Conservation (phyloP, 2,329 filamentous ascomycete species). For the Pseudocercospora eumusae region DNA sequence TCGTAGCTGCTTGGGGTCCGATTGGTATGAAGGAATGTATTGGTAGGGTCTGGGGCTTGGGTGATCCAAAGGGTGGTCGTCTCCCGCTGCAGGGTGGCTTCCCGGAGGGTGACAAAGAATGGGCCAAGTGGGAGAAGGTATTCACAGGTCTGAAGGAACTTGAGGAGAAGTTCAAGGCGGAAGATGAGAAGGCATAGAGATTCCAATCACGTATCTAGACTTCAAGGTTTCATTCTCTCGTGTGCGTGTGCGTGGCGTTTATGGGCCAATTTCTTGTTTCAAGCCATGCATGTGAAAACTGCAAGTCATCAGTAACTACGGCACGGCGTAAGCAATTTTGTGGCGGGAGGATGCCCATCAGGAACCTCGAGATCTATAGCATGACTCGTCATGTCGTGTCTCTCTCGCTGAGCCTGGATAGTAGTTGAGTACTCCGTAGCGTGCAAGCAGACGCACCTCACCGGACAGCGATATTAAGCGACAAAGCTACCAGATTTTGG, state of each 20-base stretch:
- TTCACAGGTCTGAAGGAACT: slow-evolving; percentile 50
- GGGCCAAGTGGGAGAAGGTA: slow-evolving; percentile 55
- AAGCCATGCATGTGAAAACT: slow-evolving; percentile 9
- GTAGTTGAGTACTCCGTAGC: too few species aligned
- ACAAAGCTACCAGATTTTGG: slow-evolving; percentile 16
- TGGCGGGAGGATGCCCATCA: background rate
- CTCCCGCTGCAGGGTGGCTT: slow-evolving; percentile 61
- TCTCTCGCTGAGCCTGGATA: background rate
- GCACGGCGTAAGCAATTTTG: background rate
- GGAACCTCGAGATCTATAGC: background rate
- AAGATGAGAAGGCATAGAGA: slow-evolving; percentile 21
- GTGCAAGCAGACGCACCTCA: background rate
- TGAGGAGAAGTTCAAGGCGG: slow-evolving; percentile 42
- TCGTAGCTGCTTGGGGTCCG: slow-evolving; percentile 61
- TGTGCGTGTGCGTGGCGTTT: slow-evolving; percentile 6
- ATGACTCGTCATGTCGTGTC: slow-evolving; percentile 3
- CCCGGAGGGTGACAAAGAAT: slow-evolving; percentile 59
- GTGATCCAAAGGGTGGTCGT: slow-evolving; percentile 60
- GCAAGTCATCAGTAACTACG: slow-evolving; percentile 10
- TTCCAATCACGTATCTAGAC: background rate
- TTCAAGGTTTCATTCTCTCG: background rate
- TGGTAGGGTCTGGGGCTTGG: slow-evolving; percentile 60
- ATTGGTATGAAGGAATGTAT: slow-evolving; percentile 68
- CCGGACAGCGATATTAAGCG: slow-evolving; percentile 2
- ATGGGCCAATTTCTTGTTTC: slow-evolving; percentile 2